A percentile compares a stretch with the other conserved stretches of the same genome.
Conservation (phyloP, 306 rosid species). For the Corylus avellana region DNA sequence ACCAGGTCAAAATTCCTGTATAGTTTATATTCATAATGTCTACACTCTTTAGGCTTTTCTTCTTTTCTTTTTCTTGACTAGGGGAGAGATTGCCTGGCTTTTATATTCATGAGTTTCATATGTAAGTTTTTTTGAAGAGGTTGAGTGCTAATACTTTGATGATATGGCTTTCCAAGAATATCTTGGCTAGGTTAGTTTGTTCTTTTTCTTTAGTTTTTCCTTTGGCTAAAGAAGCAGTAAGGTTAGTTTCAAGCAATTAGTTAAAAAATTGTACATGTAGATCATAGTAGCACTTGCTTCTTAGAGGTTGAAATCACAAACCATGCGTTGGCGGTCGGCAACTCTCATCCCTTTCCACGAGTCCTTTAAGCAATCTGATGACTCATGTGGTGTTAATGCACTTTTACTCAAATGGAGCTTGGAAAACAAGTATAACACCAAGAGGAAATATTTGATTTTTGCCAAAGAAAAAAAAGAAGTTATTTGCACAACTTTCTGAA, state of each 20-base stretch:
- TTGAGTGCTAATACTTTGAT: background rate
- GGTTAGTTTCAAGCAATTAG: background rate
- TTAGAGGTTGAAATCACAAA: background rate
- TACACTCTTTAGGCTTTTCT: background rate
- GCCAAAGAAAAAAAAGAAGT: too few species aligned
- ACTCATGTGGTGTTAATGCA: too few species aligned
- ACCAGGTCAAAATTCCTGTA: conserved; percentile 2
- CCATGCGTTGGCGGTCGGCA: background rate
- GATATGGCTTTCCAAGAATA: background rate
- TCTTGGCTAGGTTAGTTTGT: background rate
- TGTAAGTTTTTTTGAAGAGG: background rate
- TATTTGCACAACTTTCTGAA: too few species aligned
- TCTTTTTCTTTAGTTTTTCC: background rate
- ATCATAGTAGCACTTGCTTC: background rate
- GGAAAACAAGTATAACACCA: too few species aligned
- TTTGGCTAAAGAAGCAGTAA: background rate
- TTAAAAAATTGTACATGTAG: background rate
- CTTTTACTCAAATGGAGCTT: too few species aligned
- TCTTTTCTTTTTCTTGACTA: background rate
- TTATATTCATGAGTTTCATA: background rate
- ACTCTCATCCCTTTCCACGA: too few species aligned
- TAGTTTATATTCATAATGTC: background rate
- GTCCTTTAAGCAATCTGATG: too few species aligned
- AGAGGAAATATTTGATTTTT: too few species aligned
- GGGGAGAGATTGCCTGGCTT: background rate